Evolutionary conservation across 2,329 filamentous ascomycete genomes (phyloP).

Genomic region (Calonectria pseudoreteaudii): DNA sequence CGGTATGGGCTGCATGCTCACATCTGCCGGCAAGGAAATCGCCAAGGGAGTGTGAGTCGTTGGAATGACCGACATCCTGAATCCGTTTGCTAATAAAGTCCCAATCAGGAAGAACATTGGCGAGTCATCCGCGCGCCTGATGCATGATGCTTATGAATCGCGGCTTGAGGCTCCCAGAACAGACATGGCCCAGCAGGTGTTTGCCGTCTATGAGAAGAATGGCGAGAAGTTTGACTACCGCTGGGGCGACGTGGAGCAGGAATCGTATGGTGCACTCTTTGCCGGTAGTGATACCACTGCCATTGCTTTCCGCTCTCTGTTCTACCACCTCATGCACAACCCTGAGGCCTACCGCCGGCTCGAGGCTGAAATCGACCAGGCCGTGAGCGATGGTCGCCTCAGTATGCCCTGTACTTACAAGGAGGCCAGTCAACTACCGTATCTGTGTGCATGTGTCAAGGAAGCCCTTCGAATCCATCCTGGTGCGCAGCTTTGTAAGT

Average conservation of each 20-base stretch:
- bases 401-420: background rate
- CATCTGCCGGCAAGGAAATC: conserved; percentile 1
- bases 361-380: conserved; percentile 3
- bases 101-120: background rate
- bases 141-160: background rate
- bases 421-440: background rate
- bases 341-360: conserved; percentile 1
- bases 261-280: background rate
- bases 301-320: conserved; percentile 2
- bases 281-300: conserved; percentile 4
- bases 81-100: background rate
- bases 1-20: background rate
- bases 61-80: background rate
- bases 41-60: background rate
- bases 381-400: background rate
- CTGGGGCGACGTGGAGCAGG: conserved; percentile 1
- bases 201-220: background rate
- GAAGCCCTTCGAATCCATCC: background rate
- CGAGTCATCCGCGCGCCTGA: background rate
- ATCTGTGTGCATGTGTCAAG: background rate
- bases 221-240: conserved; percentile 2
- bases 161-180: background rate
- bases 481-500: background rate
- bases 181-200: conserved; percentile 1
- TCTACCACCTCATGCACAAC: conserved; percentile 4